phyloP scores from a whole-genome alignment of 441 rosid species.

The Mallotus japonicus region DNA sequence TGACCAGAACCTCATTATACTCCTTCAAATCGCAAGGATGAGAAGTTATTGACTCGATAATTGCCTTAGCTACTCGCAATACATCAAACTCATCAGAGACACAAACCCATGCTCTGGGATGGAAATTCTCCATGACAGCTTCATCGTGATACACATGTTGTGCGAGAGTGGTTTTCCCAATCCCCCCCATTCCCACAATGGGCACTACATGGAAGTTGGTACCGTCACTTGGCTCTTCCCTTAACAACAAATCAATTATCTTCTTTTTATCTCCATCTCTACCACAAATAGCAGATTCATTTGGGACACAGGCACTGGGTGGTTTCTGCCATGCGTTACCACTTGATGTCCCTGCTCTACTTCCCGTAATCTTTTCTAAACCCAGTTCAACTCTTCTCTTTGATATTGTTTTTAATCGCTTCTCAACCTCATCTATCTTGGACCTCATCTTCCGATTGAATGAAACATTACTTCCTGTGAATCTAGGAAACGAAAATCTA shows the following conservation, averaged over 20 bases:
- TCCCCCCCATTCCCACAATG: conserved; percentile 7
- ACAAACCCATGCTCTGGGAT: conserved; percentile 16
- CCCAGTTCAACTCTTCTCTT: background rate
- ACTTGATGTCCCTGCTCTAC: background rate
- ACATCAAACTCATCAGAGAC: conserved; percentile 23
- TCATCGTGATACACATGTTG: no score
- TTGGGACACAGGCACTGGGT: conserved; percentile 10
- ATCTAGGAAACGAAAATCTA: background rate
- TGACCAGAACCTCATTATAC: conserved; percentile 3
- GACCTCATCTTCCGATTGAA: background rate
- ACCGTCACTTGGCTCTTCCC: background rate
- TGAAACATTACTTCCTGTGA: background rate
- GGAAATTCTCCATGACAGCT: background rate
- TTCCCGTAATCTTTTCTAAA: background rate
- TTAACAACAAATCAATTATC: conserved; percentile 1
- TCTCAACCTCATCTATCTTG: background rate
- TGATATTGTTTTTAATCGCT: background rate
- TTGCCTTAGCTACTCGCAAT: conserved; percentile 1
- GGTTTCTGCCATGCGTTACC: background rate
- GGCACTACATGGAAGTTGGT: conserved; percentile 2
- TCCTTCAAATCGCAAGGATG: background rate
- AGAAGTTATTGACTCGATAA: conserved; percentile 5
- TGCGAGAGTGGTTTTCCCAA: background rate
- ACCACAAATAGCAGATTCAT: conserved; percentile 9
- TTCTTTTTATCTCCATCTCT: conserved; percentile 10